A percentile compares a stretch with the other conserved stretches of the same genome.
phyloP scores from a whole-genome alignment of 2,329 filamentous ascomycete species.

The Colletotrichum chlorophyti region DNA sequence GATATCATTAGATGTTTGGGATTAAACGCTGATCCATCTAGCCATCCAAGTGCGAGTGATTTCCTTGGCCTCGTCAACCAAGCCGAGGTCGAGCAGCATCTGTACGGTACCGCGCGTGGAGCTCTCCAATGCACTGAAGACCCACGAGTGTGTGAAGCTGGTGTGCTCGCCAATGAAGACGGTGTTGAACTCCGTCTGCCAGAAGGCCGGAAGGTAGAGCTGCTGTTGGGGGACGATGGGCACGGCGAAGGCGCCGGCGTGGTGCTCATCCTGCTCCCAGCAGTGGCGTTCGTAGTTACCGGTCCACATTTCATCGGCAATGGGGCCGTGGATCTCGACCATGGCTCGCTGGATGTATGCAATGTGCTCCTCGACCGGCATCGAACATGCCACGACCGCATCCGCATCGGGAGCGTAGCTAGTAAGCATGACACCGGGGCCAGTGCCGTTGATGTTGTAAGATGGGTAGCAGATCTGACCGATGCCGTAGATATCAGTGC shows the following conservation, averaged over 20 bases:
- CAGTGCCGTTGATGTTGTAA: slow-evolving; percentile 57
- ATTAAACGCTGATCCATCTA: slow-evolving; percentile 51
- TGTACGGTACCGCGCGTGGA: slow-evolving; percentile 63
- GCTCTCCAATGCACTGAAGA: slow-evolving; percentile 55
- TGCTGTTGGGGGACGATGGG: slow-evolving; percentile 62
- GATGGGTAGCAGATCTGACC: slow-evolving; percentile 59
- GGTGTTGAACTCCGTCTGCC: slow-evolving; percentile 59
- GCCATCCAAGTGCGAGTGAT: slow-evolving; percentile 66
- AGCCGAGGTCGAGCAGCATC: slow-evolving; percentile 58
- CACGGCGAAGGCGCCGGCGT: slow-evolving; percentile 61
- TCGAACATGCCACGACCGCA: slow-evolving; percentile 47
- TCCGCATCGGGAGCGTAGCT: slow-evolving; percentile 50
- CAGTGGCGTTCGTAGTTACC: slow-evolving; percentile 64
- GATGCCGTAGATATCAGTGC: slow-evolving; percentile 53
- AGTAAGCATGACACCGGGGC: slow-evolving; percentile 57
- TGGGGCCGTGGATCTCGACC: slow-evolving; percentile 57
- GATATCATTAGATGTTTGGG: too few relatives aligned
- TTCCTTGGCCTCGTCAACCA: slow-evolving; percentile 67
- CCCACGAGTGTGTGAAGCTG: slow-evolving; percentile 66
- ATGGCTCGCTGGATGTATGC: slow-evolving; percentile 60
- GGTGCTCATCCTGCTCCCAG: slow-evolving; percentile 63
- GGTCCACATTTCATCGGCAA: slow-evolving; percentile 57
- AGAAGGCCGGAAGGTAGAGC: slow-evolving; percentile 66
- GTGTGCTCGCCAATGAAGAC: slow-evolving; percentile 42
- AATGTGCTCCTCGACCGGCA: slow-evolving; percentile 60